Evolutionary conservation across 192 early-diverging fungal genomes (phyloP).

Genomic region (Dimargaris xerosporica): DNA sequence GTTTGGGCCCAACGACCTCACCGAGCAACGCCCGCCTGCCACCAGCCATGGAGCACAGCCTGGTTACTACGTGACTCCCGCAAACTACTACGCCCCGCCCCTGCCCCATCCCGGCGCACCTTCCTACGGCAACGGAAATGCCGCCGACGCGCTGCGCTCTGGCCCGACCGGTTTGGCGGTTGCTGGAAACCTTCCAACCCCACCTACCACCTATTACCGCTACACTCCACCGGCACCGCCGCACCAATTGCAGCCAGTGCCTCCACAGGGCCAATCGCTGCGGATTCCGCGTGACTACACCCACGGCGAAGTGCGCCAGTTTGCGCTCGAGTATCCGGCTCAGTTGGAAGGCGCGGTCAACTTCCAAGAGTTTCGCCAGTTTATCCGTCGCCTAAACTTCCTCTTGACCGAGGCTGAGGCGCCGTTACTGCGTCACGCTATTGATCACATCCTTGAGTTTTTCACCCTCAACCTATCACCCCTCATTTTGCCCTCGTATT

Average conservation of each 20-base stretch:
- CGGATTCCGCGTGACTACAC: conserved; percentile 34
- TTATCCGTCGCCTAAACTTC: conserved; percentile 23
- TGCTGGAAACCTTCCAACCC: no score
- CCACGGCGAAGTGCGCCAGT: conserved; percentile 23
- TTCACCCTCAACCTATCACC: conserved; percentile 31
- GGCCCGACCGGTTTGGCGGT: no score
- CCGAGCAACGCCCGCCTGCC: no score
- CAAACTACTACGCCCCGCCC: no score
- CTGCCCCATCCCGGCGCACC: no score
- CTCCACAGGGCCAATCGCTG: conserved; percentile 6
- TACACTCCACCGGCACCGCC: no score
- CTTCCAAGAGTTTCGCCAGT: conserved; percentile 23
- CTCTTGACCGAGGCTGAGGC: conserved; percentile 29
- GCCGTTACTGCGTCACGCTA: conserved; percentile 25
- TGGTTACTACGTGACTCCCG: no score
- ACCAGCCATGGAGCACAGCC: no score
- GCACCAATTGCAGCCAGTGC: not conserved
- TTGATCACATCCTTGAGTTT: conserved; percentile 30
- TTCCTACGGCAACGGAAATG: no score
- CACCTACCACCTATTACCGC: no score
- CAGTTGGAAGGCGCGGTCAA: conserved; percentile 23
- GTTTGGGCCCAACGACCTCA: no score
- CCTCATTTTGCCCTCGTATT: conserved; percentile 26
- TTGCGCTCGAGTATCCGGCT: conserved; percentile 20
- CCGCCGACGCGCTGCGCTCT: no score